Evolutionary conservation across 768 basidiomycete species (phyloP).

Genomic region (Fomitopsis serialis): DNA sequence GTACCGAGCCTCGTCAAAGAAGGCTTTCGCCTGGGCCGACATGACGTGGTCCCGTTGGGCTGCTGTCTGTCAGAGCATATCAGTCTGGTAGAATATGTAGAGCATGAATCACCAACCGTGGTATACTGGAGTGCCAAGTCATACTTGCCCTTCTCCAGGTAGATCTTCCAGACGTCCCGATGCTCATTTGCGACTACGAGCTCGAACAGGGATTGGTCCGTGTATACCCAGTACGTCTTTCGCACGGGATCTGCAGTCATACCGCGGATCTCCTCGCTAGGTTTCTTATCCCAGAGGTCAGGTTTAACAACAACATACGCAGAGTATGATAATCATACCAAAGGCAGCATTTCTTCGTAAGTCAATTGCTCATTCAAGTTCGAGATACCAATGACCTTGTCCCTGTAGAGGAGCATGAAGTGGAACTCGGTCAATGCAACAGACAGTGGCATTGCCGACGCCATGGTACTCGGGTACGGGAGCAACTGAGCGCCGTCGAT

Average conservation of each 20-base stretch:
- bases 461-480: conserved; percentile 59
- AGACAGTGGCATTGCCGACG: conserved; percentile 38
- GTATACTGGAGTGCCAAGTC: conserved; percentile 78
- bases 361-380: conserved; percentile 74
- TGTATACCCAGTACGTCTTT: conserved; percentile 92
- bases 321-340: conserved; percentile 46
- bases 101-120: conserved; percentile 47
- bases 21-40: conserved; percentile 74
- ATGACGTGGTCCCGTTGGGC: conserved; percentile 82
- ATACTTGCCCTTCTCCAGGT: conserved; percentile 71
- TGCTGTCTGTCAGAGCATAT: conserved; percentile 55
- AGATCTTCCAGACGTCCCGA: conserved; percentile 91
- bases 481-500: conserved; percentile 76
- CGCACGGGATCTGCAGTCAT: conserved; percentile 81
- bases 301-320: not conserved
- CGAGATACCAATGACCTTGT: conserved; percentile 73
- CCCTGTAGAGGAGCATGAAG: conserved; percentile 78
- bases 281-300: conserved; percentile 45
- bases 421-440: conserved; percentile 90
- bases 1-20: conserved; percentile 74
- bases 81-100: not conserved
- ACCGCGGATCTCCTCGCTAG: conserved; percentile 66
- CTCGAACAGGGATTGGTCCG: conserved; percentile 85
- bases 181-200: conserved; percentile 83
- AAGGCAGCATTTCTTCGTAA: conserved; percentile 77